A percentile compares a stretch with the other conserved stretches of the same genome.
phyloP scores from a whole-genome alignment of 345 rosid species.

The Acer saccharum region DNA sequence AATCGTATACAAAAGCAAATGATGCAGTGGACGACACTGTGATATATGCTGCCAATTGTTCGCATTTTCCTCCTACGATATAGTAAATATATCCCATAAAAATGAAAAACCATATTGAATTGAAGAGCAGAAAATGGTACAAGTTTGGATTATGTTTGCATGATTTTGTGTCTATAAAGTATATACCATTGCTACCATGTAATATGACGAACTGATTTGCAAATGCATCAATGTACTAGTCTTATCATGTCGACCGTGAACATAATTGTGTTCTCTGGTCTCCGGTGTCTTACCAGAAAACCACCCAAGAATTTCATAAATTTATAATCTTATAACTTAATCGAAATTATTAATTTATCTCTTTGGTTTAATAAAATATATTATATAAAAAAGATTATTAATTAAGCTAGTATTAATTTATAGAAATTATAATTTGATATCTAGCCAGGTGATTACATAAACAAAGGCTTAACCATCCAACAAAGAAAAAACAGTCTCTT shows the following conservation, averaged over 20 bases:
- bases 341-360: no score
- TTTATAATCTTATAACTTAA: no score
- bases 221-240: neutral
- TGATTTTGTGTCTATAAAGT: neutral
- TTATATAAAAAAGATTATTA: no score
- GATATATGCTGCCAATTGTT: neutral
- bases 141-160: neutral
- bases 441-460: neutral
- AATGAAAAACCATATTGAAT: neutral
- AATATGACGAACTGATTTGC: neutral
- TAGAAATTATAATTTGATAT: no score
- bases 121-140: neutral
- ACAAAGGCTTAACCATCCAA: conserved; percentile 5
- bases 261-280: neutral
- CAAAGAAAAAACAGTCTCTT: neutral
- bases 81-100: neutral
- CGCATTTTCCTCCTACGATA: neutral
- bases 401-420: no score
- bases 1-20: conserved; percentile 78
- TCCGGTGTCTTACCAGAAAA: no score
- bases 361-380: no score
- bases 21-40: conserved; percentile 19
- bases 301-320: no score
- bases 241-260: neutral
- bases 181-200: neutral